Evolutionary conservation across 2,329 filamentous ascomycete species (phyloP), one percentile per base, ranked within the genome.

Genomic region (Pseudogymnoascus sp.): DNA sequence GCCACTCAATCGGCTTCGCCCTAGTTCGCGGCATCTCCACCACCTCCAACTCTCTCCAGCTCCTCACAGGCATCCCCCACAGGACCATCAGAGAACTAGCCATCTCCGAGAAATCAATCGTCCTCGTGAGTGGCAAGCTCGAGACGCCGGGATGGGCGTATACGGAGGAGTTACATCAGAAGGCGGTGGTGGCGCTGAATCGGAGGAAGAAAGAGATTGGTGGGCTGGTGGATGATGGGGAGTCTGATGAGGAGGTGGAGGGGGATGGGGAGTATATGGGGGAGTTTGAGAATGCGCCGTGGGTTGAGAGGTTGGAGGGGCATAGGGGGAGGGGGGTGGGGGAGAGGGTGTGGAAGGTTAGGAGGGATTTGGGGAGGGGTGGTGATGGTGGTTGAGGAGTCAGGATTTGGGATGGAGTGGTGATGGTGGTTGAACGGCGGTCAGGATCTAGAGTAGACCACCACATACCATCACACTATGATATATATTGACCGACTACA

Each of bases 61-160:
- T 93, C 1, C 71, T 92, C 1, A 88, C 87, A 0, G 88, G 89
- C 0, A 77, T 87, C 5, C 63, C 77, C 0, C 61, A 72, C 0
- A 68, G 74, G 3, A 69, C 73, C 2, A 77, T 85, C 14, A 72
- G 76, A 38, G 70, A 75, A 8, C 70, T 79, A 16, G 75, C 71
- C 43, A 69, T 74, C 6, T 72, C 73, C 28, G 80, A 80, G 0
- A 76, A 78, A 34, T 75, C 79, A 14, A 75, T 90, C 14, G 82
- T 90, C 2, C 77, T 91, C 3, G 81, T 91, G 0, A 82, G 86
- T 62, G 88, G 88, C 2, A 87, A 83, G 67, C 84, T 89, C 63
- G 88, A 91, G 69, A 76, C 83, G 1, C 87, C 88, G 0, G 84
- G 80, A 2, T 91, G 88, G 87, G 85, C 86, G 1, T 89, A 88